Base-by-base conservation (phyloP, 2,329 filamentous ascomycete genomes). In the Trichophaea hybrida region DNA sequence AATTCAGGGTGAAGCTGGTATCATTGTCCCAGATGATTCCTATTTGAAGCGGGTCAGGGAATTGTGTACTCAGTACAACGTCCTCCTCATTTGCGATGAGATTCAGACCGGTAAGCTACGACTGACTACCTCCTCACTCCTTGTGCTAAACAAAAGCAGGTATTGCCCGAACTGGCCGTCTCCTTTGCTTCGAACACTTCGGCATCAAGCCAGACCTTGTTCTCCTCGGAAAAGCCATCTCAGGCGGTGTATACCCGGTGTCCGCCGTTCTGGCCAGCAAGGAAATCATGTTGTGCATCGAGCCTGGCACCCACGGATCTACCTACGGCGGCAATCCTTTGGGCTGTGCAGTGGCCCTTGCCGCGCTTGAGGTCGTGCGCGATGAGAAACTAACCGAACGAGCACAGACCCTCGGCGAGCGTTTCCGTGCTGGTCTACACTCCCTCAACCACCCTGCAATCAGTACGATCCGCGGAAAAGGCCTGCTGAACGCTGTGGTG, bases 281-380 rank as follows among this genome's bases (percentile, higher is more conserved):
- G 74, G 90, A 96, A 59, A 78, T 97, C 65, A 96, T 98, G 90
- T 80, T 96, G 66, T 93, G 91, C 7, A 79, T 98, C 65, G 93
- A 98, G 77, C 88, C 93, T 32, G 93, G 93, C 61, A 97, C 93
- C 32, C 93, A 98, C 74, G 93, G 93, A 53, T 95, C 88, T 46
- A 98, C 93, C n/a, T 98, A 97, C 70, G 93, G 93, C 63, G 93
- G 93, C 55, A 98, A 98, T 75, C 93, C 93, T 15, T 78, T 98
- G 10, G 93, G 90, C 31, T 97, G 89, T 68, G 93, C 93, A 43
- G 88, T 98, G 34, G 94, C 91, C 31, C 95, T 98, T 71, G 86
- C 90, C 64, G 93, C 93, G 17, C 79, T 98, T 49, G 90, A 98
- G 77, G 80, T 98, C 58, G 84, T 98, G 68, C 82, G 91, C 70